Conservation (phyloP, 169 alveolate species). For the Cryptosporidium baileyi region DNA sequence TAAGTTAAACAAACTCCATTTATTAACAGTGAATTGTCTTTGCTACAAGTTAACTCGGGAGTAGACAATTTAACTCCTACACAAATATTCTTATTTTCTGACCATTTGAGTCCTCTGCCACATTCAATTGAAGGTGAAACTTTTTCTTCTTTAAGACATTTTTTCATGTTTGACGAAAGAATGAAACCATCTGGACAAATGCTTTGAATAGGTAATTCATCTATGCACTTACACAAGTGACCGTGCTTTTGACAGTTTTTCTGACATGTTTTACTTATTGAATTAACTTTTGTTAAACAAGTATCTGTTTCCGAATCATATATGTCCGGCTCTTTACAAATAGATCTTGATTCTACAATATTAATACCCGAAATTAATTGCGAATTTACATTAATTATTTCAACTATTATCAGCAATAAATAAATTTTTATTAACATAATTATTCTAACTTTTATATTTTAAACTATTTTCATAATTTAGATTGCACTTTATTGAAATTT, state of each 20-base stretch:
- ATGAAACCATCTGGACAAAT: conserved; percentile 55
- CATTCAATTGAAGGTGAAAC: conserved; percentile 44
- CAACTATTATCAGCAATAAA: not conserved
- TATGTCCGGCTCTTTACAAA: conserved; percentile 25
- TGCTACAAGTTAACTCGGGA: conserved; percentile 31
- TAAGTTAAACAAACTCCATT: conserved; percentile 61
- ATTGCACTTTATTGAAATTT: too few species aligned
- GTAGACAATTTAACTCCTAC: conserved; percentile 56
- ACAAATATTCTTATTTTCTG: conserved; percentile 30
- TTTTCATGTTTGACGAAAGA: not conserved
- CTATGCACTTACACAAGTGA: conserved; percentile 45
- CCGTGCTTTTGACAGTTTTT: conserved; percentile 56
- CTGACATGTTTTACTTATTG: conserved; percentile 28
- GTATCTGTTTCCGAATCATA: conserved; percentile 56
- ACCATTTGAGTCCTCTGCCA: conserved; percentile 67
- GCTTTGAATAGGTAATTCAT: conserved; percentile 42
- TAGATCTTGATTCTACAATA: conserved; percentile 36
- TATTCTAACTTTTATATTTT: too few species aligned
- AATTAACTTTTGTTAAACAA: conserved; percentile 42
- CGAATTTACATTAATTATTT: not conserved
- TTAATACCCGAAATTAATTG: not conserved
- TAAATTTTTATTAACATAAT: too few species aligned
- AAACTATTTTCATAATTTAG: too few species aligned
- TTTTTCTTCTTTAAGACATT: conserved; percentile 15
- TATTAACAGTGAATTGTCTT: conserved; percentile 39